Base-by-base conservation (phyloP, 371 early-diverging fungal genomes). In the Polyrhizophydium stewartii region DNA sequence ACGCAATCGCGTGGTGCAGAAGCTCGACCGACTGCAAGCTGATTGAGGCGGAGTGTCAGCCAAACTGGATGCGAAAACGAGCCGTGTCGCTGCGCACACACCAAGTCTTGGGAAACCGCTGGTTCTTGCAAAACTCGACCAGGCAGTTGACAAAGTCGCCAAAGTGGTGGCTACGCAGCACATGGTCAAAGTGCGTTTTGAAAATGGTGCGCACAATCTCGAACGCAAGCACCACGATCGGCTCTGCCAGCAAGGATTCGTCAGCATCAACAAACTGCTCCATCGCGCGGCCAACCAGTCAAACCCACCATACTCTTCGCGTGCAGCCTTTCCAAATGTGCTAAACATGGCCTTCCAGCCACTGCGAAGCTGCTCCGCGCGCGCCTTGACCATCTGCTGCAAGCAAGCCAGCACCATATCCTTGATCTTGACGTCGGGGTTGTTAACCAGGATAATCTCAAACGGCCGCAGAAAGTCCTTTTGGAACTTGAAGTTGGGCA, bases 401-500 rank as follows among this genome's bases (percentile, higher is more conserved):
- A 96, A 65, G 64, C 94, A 96, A n/a, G 88, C 84, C 41, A 96
- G 68, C 0, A 89, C 92, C 92, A 94, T 92, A 69, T 96, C 97
- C 72, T 93, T 92, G 71, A 96, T 91, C 46, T 86, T 79, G 27
- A 84, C 72, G 62, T 89, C 87, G 0, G 84, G 77, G 57, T 89
- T 89, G 61, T 89, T 86, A 28, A 85, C 88, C 31, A 96, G 65
- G 16, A 94, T 87, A 61, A 88, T 81, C 22, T 88, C 90, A 77
- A 94, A 96, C 28, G 97, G 97, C 68, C 87, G 85, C 66, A 96
- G 67, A 61, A 96, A 94, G 71, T 94, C 94, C 67, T 92, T 92
- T 76, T 96, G 95, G 78, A 94, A 94, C 68, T 93, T 92, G 84
- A 94, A 96, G 68, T 93, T 89, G 21, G 92, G 86, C 53, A 96